A percentile compares a stretch with the other conserved stretches of the same genome.
phyloP scores from a whole-genome alignment of 495 filamentous ascomycete species.

The Penicillium paradoxum region DNA sequence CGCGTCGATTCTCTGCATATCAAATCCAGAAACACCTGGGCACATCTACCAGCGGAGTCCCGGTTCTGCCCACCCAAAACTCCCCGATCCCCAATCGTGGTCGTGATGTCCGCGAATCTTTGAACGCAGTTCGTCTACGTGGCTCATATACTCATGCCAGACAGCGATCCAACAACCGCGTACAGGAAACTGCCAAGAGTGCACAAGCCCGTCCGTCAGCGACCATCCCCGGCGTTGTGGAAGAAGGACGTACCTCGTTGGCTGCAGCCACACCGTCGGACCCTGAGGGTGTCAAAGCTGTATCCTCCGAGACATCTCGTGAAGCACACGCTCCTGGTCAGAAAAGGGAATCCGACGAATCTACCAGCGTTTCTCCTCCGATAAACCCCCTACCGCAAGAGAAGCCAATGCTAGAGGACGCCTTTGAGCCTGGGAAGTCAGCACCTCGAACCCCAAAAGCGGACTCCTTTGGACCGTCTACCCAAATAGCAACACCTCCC shows the following conservation, averaged over 20 bases:
- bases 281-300: slow-evolving; percentile 28
- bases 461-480: slow-evolving; percentile 21
- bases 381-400: slow-evolving; percentile 35
- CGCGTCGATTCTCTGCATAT: slow-evolving; percentile 87
- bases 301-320: slow-evolving; percentile 26
- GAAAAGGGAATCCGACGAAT: slow-evolving; percentile 19
- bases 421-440: slow-evolving; percentile 46
- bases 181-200: slow-evolving; percentile 53
- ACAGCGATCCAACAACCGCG: slow-evolving; percentile 50
- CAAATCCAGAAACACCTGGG: slow-evolving; percentile 93
- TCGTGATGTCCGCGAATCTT: slow-evolving; percentile 80
- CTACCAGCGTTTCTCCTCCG: slow-evolving; percentile 15
- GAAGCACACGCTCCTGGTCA: background rate
- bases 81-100: slow-evolving; percentile 85
- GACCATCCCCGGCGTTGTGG: slow-evolving; percentile 60
- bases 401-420: slow-evolving; percentile 32
- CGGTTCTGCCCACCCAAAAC: slow-evolving; percentile 80
- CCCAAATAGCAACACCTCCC: slow-evolving; percentile 34
- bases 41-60: slow-evolving; percentile 70
- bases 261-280: slow-evolving; percentile 32
- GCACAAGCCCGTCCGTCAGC: slow-evolving; percentile 43
- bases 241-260: slow-evolving; percentile 36
- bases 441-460: slow-evolving; percentile 35
- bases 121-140: slow-evolving; percentile 83
- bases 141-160: slow-evolving; percentile 64